Percentiles rank a stretch among this genome's conserved stretches.
Evolutionary conservation across 768 basidiomycete species (phyloP).

Genomic region (Lactarius vividus): DNA sequence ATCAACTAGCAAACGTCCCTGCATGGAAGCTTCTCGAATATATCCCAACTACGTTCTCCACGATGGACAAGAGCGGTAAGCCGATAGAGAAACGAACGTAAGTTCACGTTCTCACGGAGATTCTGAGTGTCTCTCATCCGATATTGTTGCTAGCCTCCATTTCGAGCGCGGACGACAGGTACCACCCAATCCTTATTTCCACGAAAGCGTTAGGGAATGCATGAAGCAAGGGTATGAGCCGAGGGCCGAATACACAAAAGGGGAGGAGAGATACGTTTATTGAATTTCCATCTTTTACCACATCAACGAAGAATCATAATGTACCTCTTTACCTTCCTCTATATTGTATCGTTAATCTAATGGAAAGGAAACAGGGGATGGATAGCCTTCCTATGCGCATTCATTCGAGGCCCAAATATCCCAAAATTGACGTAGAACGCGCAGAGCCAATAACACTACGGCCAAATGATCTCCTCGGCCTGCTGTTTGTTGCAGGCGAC

Average conservation of each 20-base stretch:
- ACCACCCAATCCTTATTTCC: background rate
- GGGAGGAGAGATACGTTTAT: background rate
- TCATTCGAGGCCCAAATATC: too few species aligned
- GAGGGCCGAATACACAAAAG: background rate
- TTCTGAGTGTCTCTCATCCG: background rate
- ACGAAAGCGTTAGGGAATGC: background rate
- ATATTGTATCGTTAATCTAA: background rate
- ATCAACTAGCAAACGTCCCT: background rate
- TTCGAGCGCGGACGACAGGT: background rate
- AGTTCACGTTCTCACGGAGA: background rate
- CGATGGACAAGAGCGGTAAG: background rate
- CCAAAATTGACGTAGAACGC: too few species aligned
- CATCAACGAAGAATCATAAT: background rate
- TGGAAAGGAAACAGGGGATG: background rate
- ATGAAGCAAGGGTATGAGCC: background rate
- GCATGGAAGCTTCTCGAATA: background rate
- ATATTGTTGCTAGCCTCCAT: background rate
- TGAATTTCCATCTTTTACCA: background rate
- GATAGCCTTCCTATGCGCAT: too few species aligned
- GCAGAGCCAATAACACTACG: too few species aligned
- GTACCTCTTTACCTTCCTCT: background rate
- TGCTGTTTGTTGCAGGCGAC: background rate
- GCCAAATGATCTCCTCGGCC: too few species aligned
- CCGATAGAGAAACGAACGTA: background rate
- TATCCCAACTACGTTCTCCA: background rate